Base-by-base conservation (phyloP, 2,329 filamentous ascomycete genomes). In the Macrophomina tecta region DNA sequence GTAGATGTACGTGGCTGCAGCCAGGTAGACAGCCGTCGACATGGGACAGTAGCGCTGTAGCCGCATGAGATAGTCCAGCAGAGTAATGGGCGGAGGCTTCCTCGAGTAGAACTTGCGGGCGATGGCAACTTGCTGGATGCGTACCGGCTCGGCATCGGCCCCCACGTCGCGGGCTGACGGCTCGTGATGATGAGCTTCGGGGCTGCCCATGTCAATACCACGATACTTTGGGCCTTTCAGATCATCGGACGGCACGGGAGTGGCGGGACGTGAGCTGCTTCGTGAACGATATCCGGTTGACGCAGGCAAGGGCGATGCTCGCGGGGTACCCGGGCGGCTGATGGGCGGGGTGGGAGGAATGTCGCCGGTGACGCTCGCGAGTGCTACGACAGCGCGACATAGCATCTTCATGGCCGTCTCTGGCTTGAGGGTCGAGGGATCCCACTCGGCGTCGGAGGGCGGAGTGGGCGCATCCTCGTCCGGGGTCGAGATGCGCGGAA, bases 61-160 rank as follows among this genome's bases (percentile, higher is more conserved):
- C 16, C 94, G 91, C 73, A 89, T 84, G 30, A 98, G 86, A 75
- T 98, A 99, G 70, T 95, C 91, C 74, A 90, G 87, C 55, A 97
- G 85, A 42, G 89, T 86, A 70, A 98, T 94, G 11, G 91, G 90
- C 23, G 95, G 94, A 16, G 93, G 89, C 61, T 89, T 87, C 77
- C 95, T 97, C 70, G 91, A 94, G 82, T 95, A 96, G 80, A 99
- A 99, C 74, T 95, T 95, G 71, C 93, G 89, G 18, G 92, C 93
- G 70, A 98, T 92, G 70, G 93, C 91, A 69, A 89, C 89, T 75
- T 95, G 91, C 76, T 97, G 94, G 40, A 92, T 81, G 68, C 90
- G 88, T 66, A 93, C 82, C 28, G 90, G 89, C 72, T 93, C 89
- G 36, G 88, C 89, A 76, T 92, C 87, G 53, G 87, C 86, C n/a